Percentiles rank a stretch among this genome's conserved stretches.
phyloP scores from a whole-genome alignment of 2,329 filamentous ascomycete genomes.

The Colletotrichum sp. region DNA sequence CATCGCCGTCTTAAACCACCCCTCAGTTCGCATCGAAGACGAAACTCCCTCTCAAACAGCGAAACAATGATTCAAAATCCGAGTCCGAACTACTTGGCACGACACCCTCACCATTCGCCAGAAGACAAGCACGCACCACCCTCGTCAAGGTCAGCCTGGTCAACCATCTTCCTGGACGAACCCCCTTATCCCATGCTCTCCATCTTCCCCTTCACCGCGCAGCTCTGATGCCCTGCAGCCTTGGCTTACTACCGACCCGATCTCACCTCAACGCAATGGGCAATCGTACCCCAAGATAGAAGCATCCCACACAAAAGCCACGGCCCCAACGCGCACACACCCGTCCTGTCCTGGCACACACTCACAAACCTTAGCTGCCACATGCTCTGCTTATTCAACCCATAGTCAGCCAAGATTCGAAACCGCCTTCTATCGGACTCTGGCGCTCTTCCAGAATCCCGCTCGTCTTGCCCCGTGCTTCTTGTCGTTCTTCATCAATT shows the following conservation, averaged over 20 bases:
- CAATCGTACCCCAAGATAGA: background rate
- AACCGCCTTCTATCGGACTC: conserved; percentile 13
- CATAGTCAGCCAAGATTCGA: conserved; percentile 18
- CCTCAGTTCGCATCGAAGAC: background rate
- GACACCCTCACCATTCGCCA: background rate
- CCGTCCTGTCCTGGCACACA: background rate
- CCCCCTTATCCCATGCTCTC: background rate
- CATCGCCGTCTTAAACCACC: background rate
- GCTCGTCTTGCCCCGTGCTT: background rate
- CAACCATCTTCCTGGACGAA: background rate
- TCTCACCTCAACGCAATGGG: background rate
- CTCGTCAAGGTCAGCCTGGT: background rate
- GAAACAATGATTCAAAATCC: background rate
- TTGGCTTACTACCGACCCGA: background rate
- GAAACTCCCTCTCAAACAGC: background rate
- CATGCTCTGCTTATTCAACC: conserved; percentile 18
- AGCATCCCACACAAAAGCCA: background rate
- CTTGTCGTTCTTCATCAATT: background rate
- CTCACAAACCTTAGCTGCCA: conserved; percentile 9
- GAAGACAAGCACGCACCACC: background rate
- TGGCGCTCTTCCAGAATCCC: conserved; percentile 5
- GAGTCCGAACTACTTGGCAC: conserved; percentile 13
- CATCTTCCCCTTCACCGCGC: background rate
- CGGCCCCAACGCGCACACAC: background rate
- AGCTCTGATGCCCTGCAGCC: background rate